phyloP scores from a whole-genome alignment of 495 filamentous ascomycete species.

The Aspergillus olivimuriae region DNA sequence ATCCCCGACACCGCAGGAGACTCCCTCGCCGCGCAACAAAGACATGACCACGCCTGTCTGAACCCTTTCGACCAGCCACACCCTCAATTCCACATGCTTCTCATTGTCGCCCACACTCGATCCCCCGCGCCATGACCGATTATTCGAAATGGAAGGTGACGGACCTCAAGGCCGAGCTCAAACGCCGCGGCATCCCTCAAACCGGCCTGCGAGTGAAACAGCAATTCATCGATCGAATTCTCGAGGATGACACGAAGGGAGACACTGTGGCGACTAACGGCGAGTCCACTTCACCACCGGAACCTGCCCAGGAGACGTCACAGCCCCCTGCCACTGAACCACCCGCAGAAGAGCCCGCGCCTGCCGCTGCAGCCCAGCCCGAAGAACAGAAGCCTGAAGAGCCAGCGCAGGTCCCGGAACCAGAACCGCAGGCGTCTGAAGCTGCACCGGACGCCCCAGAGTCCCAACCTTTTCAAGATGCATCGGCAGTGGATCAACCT shows the following conservation, averaged over 20 bases:
- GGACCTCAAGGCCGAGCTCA: constrained; percentile 49
- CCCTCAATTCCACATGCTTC: not conserved
- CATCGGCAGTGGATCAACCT: not conserved
- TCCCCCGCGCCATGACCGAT: constrained; percentile 34
- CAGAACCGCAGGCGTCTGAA: too few relatives aligned
- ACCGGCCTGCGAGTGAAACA: constrained; percentile 46
- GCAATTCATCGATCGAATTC: constrained; percentile 40
- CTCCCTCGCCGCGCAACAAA: constrained; percentile 12
- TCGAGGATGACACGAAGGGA: constrained; percentile 35
- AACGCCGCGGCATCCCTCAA: constrained; percentile 44
- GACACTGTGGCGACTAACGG: constrained; percentile 11
- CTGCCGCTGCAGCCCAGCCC: not conserved
- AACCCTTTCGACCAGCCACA: too few relatives aligned
- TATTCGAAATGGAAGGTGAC: constrained; percentile 48
- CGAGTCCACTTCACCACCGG: constrained; percentile 10
- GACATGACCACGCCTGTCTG: too few relatives aligned
- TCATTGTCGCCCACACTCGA: not conserved
- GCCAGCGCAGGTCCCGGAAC: too few relatives aligned
- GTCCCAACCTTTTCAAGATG: too few relatives aligned
- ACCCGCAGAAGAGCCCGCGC: not conserved
- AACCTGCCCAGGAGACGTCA: constrained; percentile 7
- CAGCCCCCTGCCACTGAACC: constrained; percentile 7
- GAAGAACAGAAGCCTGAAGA: not conserved
- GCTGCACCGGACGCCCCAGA: too few relatives aligned
- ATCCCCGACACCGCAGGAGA: not conserved